These are phyloP conservation scores for Torulaspora pretoriensis DNA, from an alignment of 1,139 yeast genomes.

Conservation along the genomic window DNA sequence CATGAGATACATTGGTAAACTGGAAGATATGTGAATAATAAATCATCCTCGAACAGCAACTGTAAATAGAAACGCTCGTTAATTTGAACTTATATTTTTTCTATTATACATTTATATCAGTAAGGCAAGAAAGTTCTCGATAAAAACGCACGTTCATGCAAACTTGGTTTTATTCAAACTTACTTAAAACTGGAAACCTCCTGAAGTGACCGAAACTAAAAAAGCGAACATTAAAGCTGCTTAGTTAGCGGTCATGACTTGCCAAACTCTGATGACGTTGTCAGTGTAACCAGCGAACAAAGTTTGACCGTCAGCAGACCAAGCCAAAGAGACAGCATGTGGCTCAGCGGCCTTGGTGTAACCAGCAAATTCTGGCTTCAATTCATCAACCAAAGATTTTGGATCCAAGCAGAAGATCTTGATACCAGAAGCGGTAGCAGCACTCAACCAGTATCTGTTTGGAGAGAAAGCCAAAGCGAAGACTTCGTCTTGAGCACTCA, in stretches of 20 bases:
- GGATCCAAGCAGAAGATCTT: conserved; percentile 98
- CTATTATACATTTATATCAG: conserved; percentile 7
- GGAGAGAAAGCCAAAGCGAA: conserved; percentile 99
- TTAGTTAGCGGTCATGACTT: conserved; percentile 90
- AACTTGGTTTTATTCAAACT: conserved; percentile 8
- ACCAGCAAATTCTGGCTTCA: conserved; percentile 95
- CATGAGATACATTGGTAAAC: conserved; percentile 60
- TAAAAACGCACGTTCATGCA: background rate
- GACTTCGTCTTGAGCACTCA: conserved; percentile 94
- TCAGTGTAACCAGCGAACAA: conserved; percentile 99
- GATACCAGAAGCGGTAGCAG: conserved; percentile 97
- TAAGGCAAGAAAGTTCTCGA: background rate
- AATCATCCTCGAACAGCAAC: background rate
- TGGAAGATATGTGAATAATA: conserved; percentile 28
- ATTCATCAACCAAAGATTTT: conserved; percentile 93
- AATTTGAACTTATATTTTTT: background rate
- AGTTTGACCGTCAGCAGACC: conserved; percentile 99
- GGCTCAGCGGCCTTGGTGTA: conserved; percentile 94
- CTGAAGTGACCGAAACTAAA: conserved; percentile 12
- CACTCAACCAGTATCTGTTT: conserved; percentile 99
- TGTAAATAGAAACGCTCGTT: conserved; percentile 3
- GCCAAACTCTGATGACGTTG: conserved; percentile 99
- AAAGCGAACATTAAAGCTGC: conserved; percentile 14
- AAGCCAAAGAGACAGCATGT: conserved; percentile 95
- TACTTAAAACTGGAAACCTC: conserved; percentile 10